Conservation (phyloP, 495 filamentous ascomycete genomes). For the Evansstolkia leycettana region DNA sequence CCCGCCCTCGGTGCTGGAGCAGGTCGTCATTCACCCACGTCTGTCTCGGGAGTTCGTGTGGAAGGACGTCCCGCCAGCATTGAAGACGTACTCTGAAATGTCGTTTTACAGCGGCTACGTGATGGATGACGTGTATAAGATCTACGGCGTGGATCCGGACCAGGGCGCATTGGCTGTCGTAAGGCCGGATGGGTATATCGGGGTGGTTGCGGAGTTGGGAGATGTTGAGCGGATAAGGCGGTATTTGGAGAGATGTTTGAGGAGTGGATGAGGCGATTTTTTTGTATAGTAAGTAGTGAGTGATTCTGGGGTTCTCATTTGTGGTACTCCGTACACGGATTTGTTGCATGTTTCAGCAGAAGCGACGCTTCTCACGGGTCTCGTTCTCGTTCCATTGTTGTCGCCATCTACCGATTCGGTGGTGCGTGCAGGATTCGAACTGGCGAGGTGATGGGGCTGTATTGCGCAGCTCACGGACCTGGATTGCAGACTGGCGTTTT, state of each 20-base stretch:
- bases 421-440: too few relatives aligned
- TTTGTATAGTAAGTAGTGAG: too few relatives aligned
- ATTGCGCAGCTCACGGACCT: too few relatives aligned
- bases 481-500: too few relatives aligned
- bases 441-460: too few relatives aligned
- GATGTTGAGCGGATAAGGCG: slow-evolving; percentile 32
- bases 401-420: too few relatives aligned
- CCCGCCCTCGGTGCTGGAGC: slow-evolving; percentile 38
- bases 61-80: slow-evolving; percentile 42
- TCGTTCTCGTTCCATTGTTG: too few relatives aligned
- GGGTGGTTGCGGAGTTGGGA: slow-evolving; percentile 42
- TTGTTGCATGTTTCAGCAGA: too few relatives aligned
- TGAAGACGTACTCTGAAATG: slow-evolving; percentile 45
- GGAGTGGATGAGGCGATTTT: slow-evolving; percentile 2
- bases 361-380: too few relatives aligned
- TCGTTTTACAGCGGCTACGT: slow-evolving; percentile 54
- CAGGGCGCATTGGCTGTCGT: slow-evolving; percentile 48
- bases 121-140: slow-evolving; percentile 54
- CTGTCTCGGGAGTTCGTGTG: slow-evolving; percentile 38
- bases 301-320: too few relatives aligned
- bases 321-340: too few relatives aligned
- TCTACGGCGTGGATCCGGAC: slow-evolving; percentile 47
- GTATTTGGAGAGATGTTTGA: slow-evolving; percentile 19
- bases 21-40: slow-evolving; percentile 49
- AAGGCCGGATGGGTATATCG: slow-evolving; percentile 57